Percentiles rank a stretch among this genome's conserved stretches.
phyloP scores from a whole-genome alignment of 2,329 filamentous ascomycete genomes.

The Davidsoniella eucalypti region DNA sequence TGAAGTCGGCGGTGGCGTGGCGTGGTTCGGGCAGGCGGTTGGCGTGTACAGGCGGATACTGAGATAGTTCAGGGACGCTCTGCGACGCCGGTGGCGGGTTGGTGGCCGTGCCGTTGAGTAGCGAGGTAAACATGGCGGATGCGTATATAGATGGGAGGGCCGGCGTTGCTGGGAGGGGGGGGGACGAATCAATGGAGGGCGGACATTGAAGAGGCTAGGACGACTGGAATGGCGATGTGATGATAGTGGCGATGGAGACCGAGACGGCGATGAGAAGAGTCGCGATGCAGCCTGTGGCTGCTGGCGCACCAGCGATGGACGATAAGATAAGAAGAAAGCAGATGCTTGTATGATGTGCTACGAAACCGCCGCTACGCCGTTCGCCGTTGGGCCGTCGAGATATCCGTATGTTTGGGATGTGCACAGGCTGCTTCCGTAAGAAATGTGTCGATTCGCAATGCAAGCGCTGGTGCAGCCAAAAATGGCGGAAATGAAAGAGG shows the following conservation, averaged over 20 bases:
- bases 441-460: background rate
- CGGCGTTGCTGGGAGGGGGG: background rate
- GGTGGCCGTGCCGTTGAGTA: background rate
- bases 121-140: conserved; percentile 8
- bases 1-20: conserved; percentile 48
- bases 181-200: background rate
- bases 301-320: background rate
- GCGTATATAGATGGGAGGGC: no score
- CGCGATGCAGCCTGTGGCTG: no score
- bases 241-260: no score
- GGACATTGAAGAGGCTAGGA: background rate
- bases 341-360: no score
- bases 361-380: no score
- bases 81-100: conserved; percentile 6
- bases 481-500: no score
- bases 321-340: background rate
- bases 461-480: background rate
- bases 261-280: no score
- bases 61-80: conserved; percentile 6
- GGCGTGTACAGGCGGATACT: conserved; percentile 19
- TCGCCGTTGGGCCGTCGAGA: no score
- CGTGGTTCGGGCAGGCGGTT: conserved; percentile 20
- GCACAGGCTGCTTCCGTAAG: no score
- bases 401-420: no score
- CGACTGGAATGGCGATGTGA: background rate